Conservation (phyloP, 768 basidiomycete genomes). For the Peribolospora baueri region DNA sequence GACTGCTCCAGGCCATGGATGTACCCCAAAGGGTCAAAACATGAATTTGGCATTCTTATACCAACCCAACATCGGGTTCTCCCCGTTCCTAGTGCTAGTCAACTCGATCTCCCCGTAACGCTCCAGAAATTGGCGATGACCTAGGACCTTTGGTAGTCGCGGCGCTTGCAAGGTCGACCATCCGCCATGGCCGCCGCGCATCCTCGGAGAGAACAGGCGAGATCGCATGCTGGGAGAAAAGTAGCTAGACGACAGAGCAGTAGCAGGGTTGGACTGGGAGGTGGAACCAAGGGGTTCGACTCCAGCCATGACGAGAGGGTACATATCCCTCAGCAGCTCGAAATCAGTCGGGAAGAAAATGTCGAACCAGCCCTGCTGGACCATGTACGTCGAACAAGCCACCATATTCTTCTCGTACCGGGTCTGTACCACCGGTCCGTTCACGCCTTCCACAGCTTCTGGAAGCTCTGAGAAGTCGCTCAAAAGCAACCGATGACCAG, state of each 20-base stretch:
- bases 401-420: conserved; percentile 61
- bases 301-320: conserved; percentile 41
- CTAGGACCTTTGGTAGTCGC: conserved; percentile 47
- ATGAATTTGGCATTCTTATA: conserved; percentile 13
- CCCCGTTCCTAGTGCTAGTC: conserved; percentile 25
- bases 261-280: not conserved
- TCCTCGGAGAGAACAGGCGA: conserved; percentile 13
- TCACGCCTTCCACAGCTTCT: conserved; percentile 51
- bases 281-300: conserved; percentile 14
- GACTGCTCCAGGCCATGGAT: too few species aligned
- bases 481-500: conserved; percentile 74
- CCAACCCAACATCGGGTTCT: conserved; percentile 13
- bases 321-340: conserved; percentile 60
- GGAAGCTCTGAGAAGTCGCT: conserved; percentile 79
- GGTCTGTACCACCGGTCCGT: conserved; percentile 87
- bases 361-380: conserved; percentile 88
- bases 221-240: conserved; percentile 11
- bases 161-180: conserved; percentile 28
- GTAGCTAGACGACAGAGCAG: conserved; percentile 2
- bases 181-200: conserved; percentile 10
- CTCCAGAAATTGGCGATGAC: conserved; percentile 67
- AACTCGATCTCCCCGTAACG: conserved; percentile 50
- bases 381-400: conserved; percentile 69
- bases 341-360: conserved; percentile 97
- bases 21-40: not conserved